These are phyloP conservation scores for Lobulomyces angularis DNA, from an alignment of 192 early-diverging fungal species.

Conservation along the genomic window DNA sequence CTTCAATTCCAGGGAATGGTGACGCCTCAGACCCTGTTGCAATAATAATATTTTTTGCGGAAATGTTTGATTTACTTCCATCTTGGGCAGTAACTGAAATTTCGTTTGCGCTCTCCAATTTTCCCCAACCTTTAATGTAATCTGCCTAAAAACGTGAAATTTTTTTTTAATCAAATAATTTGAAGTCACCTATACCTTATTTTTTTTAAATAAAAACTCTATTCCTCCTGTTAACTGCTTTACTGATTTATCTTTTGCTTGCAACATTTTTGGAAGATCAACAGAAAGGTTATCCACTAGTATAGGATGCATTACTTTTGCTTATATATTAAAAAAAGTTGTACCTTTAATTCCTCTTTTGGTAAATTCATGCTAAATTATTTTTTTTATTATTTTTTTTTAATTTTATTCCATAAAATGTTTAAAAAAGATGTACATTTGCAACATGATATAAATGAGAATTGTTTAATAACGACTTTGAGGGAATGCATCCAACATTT, in stretches of 20 bases:
- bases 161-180: background rate
- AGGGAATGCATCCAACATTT: slow-evolving; percentile 99
- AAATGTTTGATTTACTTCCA: slow-evolving; percentile 59
- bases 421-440: no score
- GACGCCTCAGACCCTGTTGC: slow-evolving; percentile 93
- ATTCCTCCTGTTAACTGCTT: slow-evolving; percentile 80
- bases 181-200: slow-evolving; percentile 50
- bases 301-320: background rate
- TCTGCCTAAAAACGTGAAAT: slow-evolving; percentile 32
- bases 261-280: slow-evolving; percentile 80
- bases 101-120: slow-evolving; percentile 63
- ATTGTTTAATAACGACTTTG: slow-evolving; percentile 97
- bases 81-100: slow-evolving; percentile 69
- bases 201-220: slow-evolving; percentile 93
- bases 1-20: slow-evolving; percentile 83
- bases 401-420: no score
- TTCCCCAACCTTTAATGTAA: slow-evolving; percentile 87
- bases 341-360: slow-evolving; percentile 82
- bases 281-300: slow-evolving; percentile 67
- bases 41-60: slow-evolving; percentile 94
- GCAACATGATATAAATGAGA: slow-evolving; percentile 93
- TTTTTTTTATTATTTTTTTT: no score
- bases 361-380: slow-evolving; percentile 77
- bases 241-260: slow-evolving; percentile 83
- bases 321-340: slow-evolving; percentile 1